Base-by-base conservation (phyloP, 2,329 filamentous ascomycete species). In the Alternaria longipes region DNA sequence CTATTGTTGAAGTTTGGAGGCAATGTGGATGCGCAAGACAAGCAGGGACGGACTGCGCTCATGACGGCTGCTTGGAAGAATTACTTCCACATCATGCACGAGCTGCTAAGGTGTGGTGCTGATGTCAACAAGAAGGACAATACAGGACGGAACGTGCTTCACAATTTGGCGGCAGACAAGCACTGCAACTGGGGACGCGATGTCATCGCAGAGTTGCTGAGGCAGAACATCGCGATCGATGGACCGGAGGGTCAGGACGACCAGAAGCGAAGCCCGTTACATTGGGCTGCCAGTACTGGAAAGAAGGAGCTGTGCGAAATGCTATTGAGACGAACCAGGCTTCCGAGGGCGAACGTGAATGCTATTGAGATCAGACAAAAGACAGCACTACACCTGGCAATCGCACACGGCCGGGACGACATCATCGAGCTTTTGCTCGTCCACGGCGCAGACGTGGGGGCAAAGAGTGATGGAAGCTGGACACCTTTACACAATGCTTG, bases 231-330 rank as follows among this genome's bases (percentile, higher is more conserved):
- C 59, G 66, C 73, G 11, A 71, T 84, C 30, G 81, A 83, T 62
- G 80, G 78, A 7, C 66, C 68, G 4, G 70, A 71, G 1, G 80
- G 78, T 0, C 75, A 77, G 28, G 83, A 84, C 67, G 78, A 79
- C 53, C 70, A 83, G 22, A 82, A 83, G 9, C 80, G 86, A 12
- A 86, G 84, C 30, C 83, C 86, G 3, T 71, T 88, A 42, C 81
- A 87, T 61, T 88, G 86, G 85, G 85, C 86, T 2, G 86, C 84
- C 36, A 85, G 84, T 24, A 86, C 85, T 45, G 84, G 84, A 18
- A 86, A 87, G 67, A 75, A 81, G 51, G 78, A 80, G 32, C 76
- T 87, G 11, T 84, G 82, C 18, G 80, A 82, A 56, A 77, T 82
- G 65, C 75, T 88, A 28, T 75, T 86, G 5, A 75, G 69, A 36